Percentiles rank a stretch among this genome's conserved stretches.
These are phyloP conservation scores for Coccomyxa sp. DNA, from an alignment of 139 green algal genomes.

Conservation along the genomic window DNA sequence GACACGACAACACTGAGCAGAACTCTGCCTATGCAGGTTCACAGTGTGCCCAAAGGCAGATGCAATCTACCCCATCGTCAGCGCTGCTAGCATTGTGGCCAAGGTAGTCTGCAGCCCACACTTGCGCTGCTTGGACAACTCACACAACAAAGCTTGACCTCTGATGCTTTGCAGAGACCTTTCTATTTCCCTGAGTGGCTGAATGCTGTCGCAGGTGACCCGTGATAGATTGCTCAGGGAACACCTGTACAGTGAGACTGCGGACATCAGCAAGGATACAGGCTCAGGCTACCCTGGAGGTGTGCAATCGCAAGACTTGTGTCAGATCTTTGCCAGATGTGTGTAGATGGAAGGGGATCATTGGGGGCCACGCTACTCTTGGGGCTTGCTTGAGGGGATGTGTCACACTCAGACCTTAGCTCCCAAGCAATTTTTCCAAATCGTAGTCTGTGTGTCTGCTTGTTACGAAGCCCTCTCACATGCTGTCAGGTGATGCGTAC, in stretches of 20 bases:
- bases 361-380: too few species aligned
- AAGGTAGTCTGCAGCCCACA: constrained; percentile 53
- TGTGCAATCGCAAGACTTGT: not conserved
- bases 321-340: not conserved
- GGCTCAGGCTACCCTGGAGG: constrained; percentile 68
- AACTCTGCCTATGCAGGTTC: constrained; percentile 35
- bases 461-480: too few species aligned
- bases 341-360: too few species aligned
- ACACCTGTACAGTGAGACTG: constrained; percentile 7
- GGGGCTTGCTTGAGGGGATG: too few species aligned
- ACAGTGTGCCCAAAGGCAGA: constrained; percentile 79
- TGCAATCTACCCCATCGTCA: constrained; percentile 88
- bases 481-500: too few species aligned
- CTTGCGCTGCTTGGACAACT: not conserved
- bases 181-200: too few species aligned
- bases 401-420: too few species aligned
- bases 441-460: too few species aligned
- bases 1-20: not conserved
- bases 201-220: constrained; percentile 34
- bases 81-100: constrained; percentile 86
- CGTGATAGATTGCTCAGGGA: constrained; percentile 29
- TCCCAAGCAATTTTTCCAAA: too few species aligned
- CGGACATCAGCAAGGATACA: constrained; percentile 9
- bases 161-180: too few species aligned
- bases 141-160: too few species aligned